Conservation (phyloP, 2,329 filamentous ascomycete species). For the Apiospora hydei region DNA sequence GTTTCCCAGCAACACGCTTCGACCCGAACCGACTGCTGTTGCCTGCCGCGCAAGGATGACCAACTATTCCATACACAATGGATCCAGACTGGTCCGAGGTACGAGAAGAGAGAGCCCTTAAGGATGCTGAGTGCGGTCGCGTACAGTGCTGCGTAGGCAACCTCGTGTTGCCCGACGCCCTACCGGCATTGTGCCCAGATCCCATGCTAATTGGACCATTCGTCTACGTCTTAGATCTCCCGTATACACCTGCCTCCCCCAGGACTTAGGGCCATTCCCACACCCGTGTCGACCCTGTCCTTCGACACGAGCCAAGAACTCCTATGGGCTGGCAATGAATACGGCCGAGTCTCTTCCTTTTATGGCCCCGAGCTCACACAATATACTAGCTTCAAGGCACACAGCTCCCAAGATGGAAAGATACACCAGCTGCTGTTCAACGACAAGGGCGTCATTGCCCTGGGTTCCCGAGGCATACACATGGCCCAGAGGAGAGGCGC, state of each 20-base stretch:
- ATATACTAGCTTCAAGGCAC: slow-evolving; percentile 90
- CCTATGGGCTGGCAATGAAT: slow-evolving; percentile 91
- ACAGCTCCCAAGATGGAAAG: slow-evolving; percentile 74
- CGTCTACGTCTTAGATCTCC: slow-evolving; percentile 66
- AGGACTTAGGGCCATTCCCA: slow-evolving; percentile 72
- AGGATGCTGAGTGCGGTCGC: background rate
- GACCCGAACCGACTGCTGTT: background rate
- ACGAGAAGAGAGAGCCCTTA: slow-evolving; percentile 40
- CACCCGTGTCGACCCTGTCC: slow-evolving; percentile 78
- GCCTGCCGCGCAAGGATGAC: slow-evolving; percentile 26
- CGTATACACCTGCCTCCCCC: slow-evolving; percentile 83
- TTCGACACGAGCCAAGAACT: slow-evolving; percentile 92
- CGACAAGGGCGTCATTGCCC: slow-evolving; percentile 86
- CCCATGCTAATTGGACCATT: slow-evolving; percentile 23
- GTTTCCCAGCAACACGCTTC: background rate
- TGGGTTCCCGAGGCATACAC: slow-evolving; percentile 85
- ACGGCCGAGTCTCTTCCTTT: slow-evolving; percentile 86
- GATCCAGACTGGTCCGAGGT: slow-evolving; percentile 75
- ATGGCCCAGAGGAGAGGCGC: slow-evolving; percentile 84
- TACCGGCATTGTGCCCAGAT: background rate
- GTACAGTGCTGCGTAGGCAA: background rate
- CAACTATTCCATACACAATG: slow-evolving; percentile 52
- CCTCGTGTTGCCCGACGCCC: background rate
- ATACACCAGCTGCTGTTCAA: slow-evolving; percentile 91
- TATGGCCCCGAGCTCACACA: slow-evolving; percentile 83